Evolutionary conservation across 306 rosid genomes (phyloP).

Genomic region (Prunus padus): DNA sequence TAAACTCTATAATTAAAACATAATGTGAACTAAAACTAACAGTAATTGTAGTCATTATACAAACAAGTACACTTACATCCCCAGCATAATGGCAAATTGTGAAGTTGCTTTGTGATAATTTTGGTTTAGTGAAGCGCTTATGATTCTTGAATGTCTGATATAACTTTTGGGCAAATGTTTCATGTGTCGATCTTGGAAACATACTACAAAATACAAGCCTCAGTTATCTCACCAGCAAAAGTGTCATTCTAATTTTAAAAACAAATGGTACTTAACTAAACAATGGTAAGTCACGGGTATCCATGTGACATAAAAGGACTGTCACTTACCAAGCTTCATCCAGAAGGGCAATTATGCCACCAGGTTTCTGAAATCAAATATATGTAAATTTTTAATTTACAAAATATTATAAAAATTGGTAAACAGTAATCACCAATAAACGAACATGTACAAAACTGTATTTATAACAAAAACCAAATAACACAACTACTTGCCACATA

Average conservation of each 20-base stretch:
- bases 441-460: neutral
- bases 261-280: conserved; percentile 11
- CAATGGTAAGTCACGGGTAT: conserved; percentile 3
- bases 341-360: conserved; percentile 96
- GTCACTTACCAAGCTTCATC: conserved; percentile 95
- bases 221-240: conserved; percentile 17
- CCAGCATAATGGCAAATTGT: conserved; percentile 99
- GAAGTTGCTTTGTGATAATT: conserved; percentile 89
- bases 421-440: neutral
- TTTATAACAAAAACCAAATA: neutral
- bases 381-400: conserved; percentile 6
- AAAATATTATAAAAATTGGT: neutral
- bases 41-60: neutral
- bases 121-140: conserved; percentile 87
- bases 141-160: conserved; percentile 96
- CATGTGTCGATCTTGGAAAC: conserved; percentile 99
- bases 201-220: conserved; percentile 59
- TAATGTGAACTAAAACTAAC: conserved; percentile 14
- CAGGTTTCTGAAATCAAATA: conserved; percentile 86
- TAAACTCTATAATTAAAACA: conserved; percentile 22
- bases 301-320: conserved; percentile 6
- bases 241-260: neutral
- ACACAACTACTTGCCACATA: neutral
- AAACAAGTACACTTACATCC: conserved; percentile 66
- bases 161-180: conserved; percentile 95